These are phyloP conservation scores for Nicotiana tomentosiformis DNA, from an alignment of 257 asterid species.

Conservation along the genomic window DNA sequence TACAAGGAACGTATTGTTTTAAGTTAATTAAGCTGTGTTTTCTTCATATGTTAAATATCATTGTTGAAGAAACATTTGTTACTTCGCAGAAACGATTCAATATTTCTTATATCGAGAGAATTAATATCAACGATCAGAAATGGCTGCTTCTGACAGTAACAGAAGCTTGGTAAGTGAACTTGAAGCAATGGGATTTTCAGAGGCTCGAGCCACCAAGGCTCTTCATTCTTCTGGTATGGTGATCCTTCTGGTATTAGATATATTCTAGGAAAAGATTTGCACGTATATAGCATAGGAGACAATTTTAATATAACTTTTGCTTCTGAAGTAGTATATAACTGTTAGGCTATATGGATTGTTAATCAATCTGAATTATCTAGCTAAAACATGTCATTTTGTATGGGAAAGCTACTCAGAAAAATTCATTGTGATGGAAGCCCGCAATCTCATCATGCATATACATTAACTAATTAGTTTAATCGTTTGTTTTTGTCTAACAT, in stretches of 20 bases:
- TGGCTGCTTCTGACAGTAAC: constrained; percentile 37
- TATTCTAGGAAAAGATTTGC: not conserved
- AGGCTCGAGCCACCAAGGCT: constrained; percentile 48
- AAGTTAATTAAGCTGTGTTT: not conserved
- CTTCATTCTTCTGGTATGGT: constrained; percentile 50
- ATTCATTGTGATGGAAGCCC: no score
- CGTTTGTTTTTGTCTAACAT: not conserved
- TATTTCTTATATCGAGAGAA: not conserved
- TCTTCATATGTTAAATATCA: not conserved
- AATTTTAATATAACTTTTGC: not conserved
- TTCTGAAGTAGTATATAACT: not conserved
- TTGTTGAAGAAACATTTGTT: not conserved
- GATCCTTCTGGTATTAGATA: not conserved
- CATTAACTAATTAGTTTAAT: not conserved
- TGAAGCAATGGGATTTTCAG: constrained; percentile 63
- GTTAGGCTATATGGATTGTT: not conserved
- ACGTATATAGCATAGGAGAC: not conserved
- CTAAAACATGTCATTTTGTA: not conserved
- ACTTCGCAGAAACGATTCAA: not conserved
- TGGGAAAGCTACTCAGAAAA: not conserved
- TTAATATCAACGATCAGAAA: constrained; percentile 13
- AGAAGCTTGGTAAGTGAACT: constrained; percentile 52
- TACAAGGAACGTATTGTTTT: not conserved
- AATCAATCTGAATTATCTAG: not conserved
- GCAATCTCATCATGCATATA: not conserved